Percentiles rank a stretch among this genome's conserved stretches.
These are phyloP conservation scores for Tulasnella sp. DNA, from an alignment of 768 basidiomycete genomes.

Conservation along the genomic window DNA sequence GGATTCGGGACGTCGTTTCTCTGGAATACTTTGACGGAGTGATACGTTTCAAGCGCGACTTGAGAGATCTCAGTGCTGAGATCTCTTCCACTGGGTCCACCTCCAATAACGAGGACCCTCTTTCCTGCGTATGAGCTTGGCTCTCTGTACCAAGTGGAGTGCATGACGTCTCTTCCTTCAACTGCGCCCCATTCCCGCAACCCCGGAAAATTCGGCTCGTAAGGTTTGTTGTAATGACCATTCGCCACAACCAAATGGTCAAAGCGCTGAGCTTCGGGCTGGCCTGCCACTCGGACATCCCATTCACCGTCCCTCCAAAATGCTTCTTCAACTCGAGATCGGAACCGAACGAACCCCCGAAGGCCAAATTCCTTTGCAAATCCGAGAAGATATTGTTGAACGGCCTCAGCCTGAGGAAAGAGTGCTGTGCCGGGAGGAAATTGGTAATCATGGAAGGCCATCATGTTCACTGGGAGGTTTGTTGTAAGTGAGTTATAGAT, in stretches of 20 bases:
- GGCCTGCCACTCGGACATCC: constrained; percentile 53
- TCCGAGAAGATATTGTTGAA: constrained; percentile 68
- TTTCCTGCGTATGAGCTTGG: constrained; percentile 48
- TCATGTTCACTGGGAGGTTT: constrained; percentile 77
- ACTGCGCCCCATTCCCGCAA: constrained; percentile 58
- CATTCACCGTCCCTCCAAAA: constrained; percentile 46
- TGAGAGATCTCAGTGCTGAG: constrained; percentile 60
- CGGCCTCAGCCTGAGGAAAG: constrained; percentile 63
- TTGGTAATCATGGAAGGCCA: constrained; percentile 65
- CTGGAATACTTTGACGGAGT: constrained; percentile 53
- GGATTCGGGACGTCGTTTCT: constrained; percentile 45
- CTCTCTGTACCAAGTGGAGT: constrained; percentile 70
- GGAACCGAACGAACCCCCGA: constrained; percentile 61
- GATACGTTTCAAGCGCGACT: constrained; percentile 40
- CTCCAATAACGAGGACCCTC: constrained; percentile 54
- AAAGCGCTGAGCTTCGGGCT: constrained; percentile 45
- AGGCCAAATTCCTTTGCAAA: constrained; percentile 70
- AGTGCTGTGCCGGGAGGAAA: constrained; percentile 76
- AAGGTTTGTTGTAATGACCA: constrained; percentile 71
- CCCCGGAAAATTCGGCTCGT: constrained; percentile 64
- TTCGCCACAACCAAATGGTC: constrained; percentile 76
- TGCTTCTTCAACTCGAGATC: constrained; percentile 54
- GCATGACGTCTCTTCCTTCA: constrained; percentile 51
- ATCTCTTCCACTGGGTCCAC: constrained; percentile 67
- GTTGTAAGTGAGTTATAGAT: constrained; percentile 82